Evolutionary conservation across 768 basidiomycete genomes (phyloP).

Genomic region (Tricholoma saponaceum): DNA sequence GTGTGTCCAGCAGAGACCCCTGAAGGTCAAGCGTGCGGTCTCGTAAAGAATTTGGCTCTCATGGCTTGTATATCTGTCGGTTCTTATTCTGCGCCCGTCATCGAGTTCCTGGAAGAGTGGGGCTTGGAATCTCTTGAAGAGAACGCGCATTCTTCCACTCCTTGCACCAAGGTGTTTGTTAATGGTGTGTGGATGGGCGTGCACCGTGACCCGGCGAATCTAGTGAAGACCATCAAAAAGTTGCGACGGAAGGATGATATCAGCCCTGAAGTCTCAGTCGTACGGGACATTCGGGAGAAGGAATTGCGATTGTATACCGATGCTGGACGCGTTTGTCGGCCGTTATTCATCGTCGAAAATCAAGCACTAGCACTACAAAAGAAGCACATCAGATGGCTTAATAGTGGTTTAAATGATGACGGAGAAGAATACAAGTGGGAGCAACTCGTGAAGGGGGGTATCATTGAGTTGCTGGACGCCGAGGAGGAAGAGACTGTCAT

Average conservation of each 20-base stretch:
- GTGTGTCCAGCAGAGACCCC: constrained; percentile 99
- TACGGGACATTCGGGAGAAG: constrained; percentile 94
- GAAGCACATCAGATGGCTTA: constrained; percentile 76
- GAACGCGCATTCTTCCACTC: constrained; percentile 79
- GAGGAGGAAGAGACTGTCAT: constrained; percentile 99
- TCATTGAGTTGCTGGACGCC: constrained; percentile 93
- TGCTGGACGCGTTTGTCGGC: constrained; percentile 94
- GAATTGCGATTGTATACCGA: constrained; percentile 95
- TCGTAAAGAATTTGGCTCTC: constrained; percentile 96
- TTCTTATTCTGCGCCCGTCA: constrained; percentile 91
- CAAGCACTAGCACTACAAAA: constrained; percentile 82
- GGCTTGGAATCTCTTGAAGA: constrained; percentile 94
- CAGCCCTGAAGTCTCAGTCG: constrained; percentile 93
- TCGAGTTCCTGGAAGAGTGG: constrained; percentile 99
- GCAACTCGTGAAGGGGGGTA: constrained; percentile 77
- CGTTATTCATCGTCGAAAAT: constrained; percentile 93
- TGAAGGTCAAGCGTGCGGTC: constrained; percentile 98
- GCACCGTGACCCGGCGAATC: constrained; percentile 88
- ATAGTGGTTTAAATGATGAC: constrained; percentile 52
- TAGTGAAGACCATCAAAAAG: constrained; percentile 91
- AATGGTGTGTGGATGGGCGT: constrained; percentile 99
- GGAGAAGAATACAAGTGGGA: constrained; percentile 80
- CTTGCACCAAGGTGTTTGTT: constrained; percentile 95
- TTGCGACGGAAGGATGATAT: constrained; percentile 93
- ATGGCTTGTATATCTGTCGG: constrained; percentile 99